phyloP scores from a whole-genome alignment of 2,329 filamentous ascomycete species.

The Thelonectria olida region DNA sequence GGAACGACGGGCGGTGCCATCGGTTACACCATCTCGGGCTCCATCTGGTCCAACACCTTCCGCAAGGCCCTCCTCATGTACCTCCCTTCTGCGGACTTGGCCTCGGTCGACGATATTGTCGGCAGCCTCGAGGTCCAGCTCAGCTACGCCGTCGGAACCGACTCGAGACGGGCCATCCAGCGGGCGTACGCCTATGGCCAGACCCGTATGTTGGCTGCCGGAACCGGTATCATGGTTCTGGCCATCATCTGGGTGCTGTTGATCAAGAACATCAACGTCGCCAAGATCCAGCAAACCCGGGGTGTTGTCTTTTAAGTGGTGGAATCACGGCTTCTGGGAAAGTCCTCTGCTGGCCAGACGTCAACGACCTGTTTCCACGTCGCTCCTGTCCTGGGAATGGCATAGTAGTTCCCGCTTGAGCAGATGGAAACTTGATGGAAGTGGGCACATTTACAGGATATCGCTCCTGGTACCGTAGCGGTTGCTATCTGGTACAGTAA shows the following conservation, averaged over 20 bases:
- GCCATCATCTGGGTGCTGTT: constrained; percentile 50
- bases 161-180: constrained; percentile 61
- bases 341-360: too few species aligned
- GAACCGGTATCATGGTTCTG: constrained; percentile 41
- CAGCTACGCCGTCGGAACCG: constrained; percentile 54
- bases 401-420: too few species aligned
- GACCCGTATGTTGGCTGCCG: constrained; percentile 52
- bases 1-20: constrained; percentile 35
- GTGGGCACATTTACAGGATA: not conserved
- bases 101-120: constrained; percentile 58
- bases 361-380: too few species aligned
- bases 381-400: too few species aligned
- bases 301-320: constrained; percentile 56
- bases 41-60: constrained; percentile 39
- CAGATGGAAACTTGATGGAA: not conserved
- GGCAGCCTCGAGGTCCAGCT: constrained; percentile 60
- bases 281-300: constrained; percentile 57
- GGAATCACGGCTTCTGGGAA: too few species aligned
- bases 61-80: constrained; percentile 55
- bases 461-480: not conserved
- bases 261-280: constrained; percentile 59
- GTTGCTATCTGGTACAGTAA: not conserved
- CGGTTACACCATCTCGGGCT: constrained; percentile 35
- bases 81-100: constrained; percentile 52
- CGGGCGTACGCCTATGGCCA: constrained; percentile 63